Evolutionary conservation across 495 filamentous ascomycete genomes (phyloP), one percentile per base, ranked within the genome.

Genomic region (Penicillium herquei): DNA sequence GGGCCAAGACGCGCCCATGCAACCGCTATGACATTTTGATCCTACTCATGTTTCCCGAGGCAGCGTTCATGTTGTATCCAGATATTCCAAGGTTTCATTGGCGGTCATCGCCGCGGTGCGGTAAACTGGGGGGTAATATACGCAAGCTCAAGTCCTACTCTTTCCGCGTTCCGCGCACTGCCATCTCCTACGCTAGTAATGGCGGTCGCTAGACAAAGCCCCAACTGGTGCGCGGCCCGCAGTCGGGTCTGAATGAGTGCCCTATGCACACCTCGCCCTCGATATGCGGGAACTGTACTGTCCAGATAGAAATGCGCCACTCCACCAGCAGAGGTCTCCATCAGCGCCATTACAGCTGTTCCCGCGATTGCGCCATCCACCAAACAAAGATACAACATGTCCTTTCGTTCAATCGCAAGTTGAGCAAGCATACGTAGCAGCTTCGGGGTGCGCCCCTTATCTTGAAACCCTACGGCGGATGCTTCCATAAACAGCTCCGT

Each of bases 241-340:
- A 61, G 42, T 14, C 57, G 51, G 4, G 55, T 49, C 37, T 49
- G 18, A 42, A 62, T 62, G n/a, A 59, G 18, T 17, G 51, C 59
- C 16, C 34, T 32, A 1, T 60, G 56, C 5, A 59, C 52, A 1
- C 58, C 62, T 43, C 43, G 53, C 8, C 63, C 60, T 26, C 60
- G 57, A 35, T 49, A 45, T 8, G 21, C 13, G 2, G 35, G 44
- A 39, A 56, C 39, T 3, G 43, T 61, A 32, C 57, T 56, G 16
- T 61, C 57, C 8, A 56, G 35, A 41, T 61, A 56, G n/a, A 61
- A 44, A 49, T 63, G 55, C 6, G 54, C 49, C 17, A 58, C 48
- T 0, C 12, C 16, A 13, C 43, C 54, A 13, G 45, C 13, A 5
- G 16, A n/a, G 1, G 51, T 51, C 10, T 51, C 26, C 8, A 61